Percentiles rank a stretch among this genome's conserved stretches.
Evolutionary conservation across 768 basidiomycete genomes (phyloP).

Genomic region (Coprinopsis strossmayeri): DNA sequence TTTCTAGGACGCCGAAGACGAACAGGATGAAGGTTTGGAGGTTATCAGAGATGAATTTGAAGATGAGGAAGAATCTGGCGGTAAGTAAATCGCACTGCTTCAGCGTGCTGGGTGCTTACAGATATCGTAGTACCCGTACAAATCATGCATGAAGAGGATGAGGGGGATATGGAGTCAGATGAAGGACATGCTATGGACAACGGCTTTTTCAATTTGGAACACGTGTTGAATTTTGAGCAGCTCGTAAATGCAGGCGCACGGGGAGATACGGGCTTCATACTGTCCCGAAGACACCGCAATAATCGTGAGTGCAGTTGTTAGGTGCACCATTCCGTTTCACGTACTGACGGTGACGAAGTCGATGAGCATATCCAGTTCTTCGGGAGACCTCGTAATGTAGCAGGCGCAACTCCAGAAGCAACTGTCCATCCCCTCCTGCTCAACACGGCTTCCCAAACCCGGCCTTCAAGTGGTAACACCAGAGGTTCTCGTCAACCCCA

Average conservation of each 20-base stretch:
- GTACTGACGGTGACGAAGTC: constrained; percentile 20
- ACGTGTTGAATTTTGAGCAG: constrained; percentile 50
- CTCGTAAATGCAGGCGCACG: constrained; percentile 37
- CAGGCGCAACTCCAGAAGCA: constrained; percentile 53
- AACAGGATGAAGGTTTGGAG: constrained; percentile 35
- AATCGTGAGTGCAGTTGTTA: constrained; percentile 29
- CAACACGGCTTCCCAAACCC: constrained; percentile 48
- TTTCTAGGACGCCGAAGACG: constrained; percentile 47
- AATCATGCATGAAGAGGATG: constrained; percentile 56
- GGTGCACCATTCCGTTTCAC: constrained; percentile 5
- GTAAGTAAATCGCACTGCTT: constrained; percentile 23
- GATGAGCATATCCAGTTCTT: constrained; percentile 59
- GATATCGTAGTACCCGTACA: constrained; percentile 35
- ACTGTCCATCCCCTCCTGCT: constrained; percentile 79
- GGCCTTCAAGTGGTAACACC: constrained; percentile 35
- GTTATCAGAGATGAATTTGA: constrained; percentile 46
- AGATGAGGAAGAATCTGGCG: constrained; percentile 58
- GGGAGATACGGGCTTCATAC: constrained; percentile 41
- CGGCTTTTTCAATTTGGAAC: constrained; percentile 33
- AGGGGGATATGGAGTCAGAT: constrained; percentile 56
- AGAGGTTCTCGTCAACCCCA: constrained; percentile 51
- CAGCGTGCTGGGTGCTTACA: constrained; percentile 3
- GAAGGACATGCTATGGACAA: constrained; percentile 49
- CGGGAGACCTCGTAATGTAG: constrained; percentile 49
- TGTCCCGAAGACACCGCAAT: constrained; percentile 49